Conservation (phyloP, 2,329 filamentous ascomycete genomes). For the Volutella citrinella region DNA sequence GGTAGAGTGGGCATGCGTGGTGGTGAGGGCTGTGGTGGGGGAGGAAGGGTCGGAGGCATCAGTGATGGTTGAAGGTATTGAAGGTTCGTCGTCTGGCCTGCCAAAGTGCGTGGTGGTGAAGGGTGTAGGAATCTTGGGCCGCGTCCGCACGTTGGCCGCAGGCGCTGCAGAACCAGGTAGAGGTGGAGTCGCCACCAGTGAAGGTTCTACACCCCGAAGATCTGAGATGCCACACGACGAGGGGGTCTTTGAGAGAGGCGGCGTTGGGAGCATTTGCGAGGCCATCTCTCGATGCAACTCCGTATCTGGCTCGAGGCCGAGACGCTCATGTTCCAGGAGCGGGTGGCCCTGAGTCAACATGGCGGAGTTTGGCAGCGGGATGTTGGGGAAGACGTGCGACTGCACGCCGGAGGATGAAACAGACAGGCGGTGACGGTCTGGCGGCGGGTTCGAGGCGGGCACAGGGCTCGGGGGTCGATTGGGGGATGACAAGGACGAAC, state of each 20-base stretch:
- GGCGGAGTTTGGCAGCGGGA: constrained; percentile 20
- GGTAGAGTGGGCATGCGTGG: constrained; percentile 40
- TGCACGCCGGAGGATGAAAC: constrained; percentile 30
- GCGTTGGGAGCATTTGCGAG: constrained; percentile 51
- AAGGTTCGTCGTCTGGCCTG: constrained; percentile 19
- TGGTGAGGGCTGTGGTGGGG: constrained; percentile 43
- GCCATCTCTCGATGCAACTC: constrained; percentile 20
- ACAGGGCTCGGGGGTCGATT: constrained; percentile 34
- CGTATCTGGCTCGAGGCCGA: constrained; percentile 19
- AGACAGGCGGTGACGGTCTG: constrained; percentile 23
- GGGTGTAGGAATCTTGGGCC: constrained; percentile 20
- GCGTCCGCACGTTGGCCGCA: constrained; percentile 17
- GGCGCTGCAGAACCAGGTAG: too few relatives aligned
- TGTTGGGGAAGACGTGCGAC: constrained; percentile 25
- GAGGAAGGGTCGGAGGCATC: constrained; percentile 18
- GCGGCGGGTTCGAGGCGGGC: constrained; percentile 4
- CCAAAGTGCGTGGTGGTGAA: constrained; percentile 27
- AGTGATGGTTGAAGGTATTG: constrained; percentile 15
- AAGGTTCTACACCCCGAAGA: constrained; percentile 22
- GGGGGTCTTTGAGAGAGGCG: constrained; percentile 50
- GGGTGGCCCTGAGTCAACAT: constrained; percentile 16
- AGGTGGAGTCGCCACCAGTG: too few relatives aligned
- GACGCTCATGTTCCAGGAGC: constrained; percentile 24
- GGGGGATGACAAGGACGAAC: constrained; percentile 33
- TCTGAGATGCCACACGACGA: too few relatives aligned